A percentile compares a stretch with the other conserved stretches of the same genome.
Conservation (phyloP, 139 green algal genomes). For the Chlorella sorokiniana region DNA sequence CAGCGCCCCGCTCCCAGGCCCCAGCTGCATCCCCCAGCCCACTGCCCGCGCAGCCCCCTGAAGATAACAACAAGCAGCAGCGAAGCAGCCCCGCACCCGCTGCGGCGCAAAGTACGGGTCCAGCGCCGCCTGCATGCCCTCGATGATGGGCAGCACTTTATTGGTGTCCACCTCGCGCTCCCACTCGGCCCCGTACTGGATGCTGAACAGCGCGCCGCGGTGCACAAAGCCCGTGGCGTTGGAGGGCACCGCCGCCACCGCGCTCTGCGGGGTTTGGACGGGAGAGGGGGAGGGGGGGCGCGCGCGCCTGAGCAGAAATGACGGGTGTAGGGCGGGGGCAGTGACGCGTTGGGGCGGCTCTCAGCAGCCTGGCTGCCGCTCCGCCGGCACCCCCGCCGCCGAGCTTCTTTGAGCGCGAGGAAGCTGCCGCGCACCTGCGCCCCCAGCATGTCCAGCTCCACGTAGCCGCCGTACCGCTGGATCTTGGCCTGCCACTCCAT, state of each 20-base stretch:
- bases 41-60: no score
- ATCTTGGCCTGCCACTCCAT: slow-evolving; percentile 2
- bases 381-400: not conserved
- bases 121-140: not conserved
- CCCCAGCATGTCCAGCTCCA: slow-evolving; percentile 9
- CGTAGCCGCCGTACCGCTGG: not conserved
- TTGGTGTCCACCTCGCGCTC: not conserved
- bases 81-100: not conserved
- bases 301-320: not conserved
- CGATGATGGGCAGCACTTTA: not conserved
- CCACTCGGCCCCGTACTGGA: slow-evolving; percentile 28
- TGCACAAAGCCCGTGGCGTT: slow-evolving; percentile 23
- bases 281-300: not conserved
- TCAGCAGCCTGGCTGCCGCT: no score
- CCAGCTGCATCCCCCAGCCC: no score
- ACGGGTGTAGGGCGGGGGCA: not conserved
- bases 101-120: slow-evolving; percentile 2
- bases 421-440: not conserved
- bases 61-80: no score
- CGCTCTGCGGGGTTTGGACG: not conserved
- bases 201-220: slow-evolving; percentile 2
- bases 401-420: not conserved
- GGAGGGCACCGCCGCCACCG: not conserved
- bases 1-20: no score
- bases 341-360: no score